Conservation (phyloP, 2,329 filamentous ascomycete genomes). For the Aspergillus tanneri region DNA sequence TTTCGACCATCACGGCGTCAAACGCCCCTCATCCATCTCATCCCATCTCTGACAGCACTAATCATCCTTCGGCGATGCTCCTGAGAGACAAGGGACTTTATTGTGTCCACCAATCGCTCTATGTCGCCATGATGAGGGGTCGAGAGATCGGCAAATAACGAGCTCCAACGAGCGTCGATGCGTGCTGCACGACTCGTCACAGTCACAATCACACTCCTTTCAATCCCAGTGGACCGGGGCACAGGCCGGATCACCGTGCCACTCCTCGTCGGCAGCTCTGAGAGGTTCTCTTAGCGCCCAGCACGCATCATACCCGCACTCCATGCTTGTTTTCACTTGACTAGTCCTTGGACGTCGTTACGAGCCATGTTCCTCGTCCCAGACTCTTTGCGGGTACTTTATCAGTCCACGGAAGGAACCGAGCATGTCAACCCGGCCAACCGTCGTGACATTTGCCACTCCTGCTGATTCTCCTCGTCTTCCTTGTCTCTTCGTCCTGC, state of each 20-base stretch:
- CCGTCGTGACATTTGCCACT: neutral
- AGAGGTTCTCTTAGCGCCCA: constrained; percentile 17
- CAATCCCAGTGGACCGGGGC: constrained; percentile 6
- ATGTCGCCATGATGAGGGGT: constrained; percentile 1
- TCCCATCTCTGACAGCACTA: too few species aligned
- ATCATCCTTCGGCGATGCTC: neutral
- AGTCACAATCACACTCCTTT: constrained; percentile 31
- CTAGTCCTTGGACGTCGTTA: neutral
- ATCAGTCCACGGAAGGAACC: constrained; percentile 12
- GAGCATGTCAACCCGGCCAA: neutral
- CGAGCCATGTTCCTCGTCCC: neutral
- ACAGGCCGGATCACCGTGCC: neutral
- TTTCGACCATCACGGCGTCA: too few species aligned
- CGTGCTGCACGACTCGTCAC: constrained; percentile 32
- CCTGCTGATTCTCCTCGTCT: neutral
- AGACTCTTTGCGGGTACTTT: neutral
- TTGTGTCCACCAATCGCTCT: too few species aligned
- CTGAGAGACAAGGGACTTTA: too few species aligned
- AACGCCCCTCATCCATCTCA: too few species aligned
- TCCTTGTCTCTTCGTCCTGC: neutral
- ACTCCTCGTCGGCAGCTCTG: constrained; percentile 2
- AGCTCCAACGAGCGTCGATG: neutral
- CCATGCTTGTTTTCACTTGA: constrained; percentile 14
- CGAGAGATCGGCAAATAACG: constrained; percentile 17
- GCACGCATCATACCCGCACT: neutral